These are phyloP conservation scores for Climacium dendroides DNA, from an alignment of 225 moss, liverwort and hornwort species.

Conservation along the genomic window DNA sequence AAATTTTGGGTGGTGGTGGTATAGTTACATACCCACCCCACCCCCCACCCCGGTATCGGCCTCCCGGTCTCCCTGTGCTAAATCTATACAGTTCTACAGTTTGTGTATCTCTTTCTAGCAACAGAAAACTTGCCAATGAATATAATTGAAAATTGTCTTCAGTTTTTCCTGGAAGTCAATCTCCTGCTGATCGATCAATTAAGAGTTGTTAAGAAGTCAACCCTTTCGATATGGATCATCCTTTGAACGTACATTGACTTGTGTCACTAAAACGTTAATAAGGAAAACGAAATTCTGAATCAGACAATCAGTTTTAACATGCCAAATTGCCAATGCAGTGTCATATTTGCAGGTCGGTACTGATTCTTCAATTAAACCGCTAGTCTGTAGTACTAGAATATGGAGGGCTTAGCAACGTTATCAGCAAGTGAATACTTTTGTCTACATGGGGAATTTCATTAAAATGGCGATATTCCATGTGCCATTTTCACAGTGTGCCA, in stretches of 20 bases:
- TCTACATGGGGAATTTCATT: too few species aligned
- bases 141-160: neutral
- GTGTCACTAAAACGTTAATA: too few species aligned
- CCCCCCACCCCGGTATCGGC: too few species aligned
- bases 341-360: neutral
- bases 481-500: too few species aligned
- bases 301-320: neutral
- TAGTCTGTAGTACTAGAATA: too few species aligned
- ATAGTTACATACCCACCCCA: too few species aligned
- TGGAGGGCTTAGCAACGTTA: too few species aligned
- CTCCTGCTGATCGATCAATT: neutral
- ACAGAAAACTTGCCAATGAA: neutral
- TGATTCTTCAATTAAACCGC: neutral
- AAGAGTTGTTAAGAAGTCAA: neutral
- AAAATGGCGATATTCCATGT: too few species aligned
- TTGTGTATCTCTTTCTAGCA: neutral
- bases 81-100: neutral
- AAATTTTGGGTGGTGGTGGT: too few species aligned
- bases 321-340: neutral
- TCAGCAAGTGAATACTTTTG: neutral
- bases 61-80: too few species aligned
- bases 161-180: neutral
- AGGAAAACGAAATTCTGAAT: neutral
- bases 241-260: neutral
- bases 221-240: neutral